A percentile compares a stretch with the other conserved stretches of the same genome.
Evolutionary conservation across 306 rosid genomes (phyloP).

Genomic region (Dryas alaskensis): DNA sequence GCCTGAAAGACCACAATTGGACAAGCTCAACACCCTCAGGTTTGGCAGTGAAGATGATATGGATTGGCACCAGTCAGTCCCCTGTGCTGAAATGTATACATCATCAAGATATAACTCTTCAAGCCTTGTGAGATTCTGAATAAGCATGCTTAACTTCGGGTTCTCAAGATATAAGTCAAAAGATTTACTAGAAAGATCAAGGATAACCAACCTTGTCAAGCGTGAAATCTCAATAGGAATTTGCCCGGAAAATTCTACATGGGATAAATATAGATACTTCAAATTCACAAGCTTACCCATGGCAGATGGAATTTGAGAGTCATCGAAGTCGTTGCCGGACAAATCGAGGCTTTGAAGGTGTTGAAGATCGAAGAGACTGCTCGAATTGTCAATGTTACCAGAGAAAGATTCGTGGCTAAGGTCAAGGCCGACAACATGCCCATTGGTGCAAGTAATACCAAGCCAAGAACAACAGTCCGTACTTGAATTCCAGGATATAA

Average conservation of each 20-base stretch:
- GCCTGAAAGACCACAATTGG: not conserved
- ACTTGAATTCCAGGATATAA: not conserved
- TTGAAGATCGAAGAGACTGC: no score
- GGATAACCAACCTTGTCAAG: slow-evolving; percentile 21
- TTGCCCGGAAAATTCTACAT: not conserved
- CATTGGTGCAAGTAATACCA: no score
- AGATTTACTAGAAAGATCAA: slow-evolving; percentile 26
- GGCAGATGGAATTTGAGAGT: not conserved
- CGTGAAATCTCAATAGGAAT: slow-evolving; percentile 28
- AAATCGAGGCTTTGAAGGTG: not conserved
- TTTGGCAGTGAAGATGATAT: slow-evolving; percentile 25
- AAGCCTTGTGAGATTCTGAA: slow-evolving; percentile 34
- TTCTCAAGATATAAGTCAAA: not conserved
- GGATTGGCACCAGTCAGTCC: slow-evolving; percentile 40
- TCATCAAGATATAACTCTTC: slow-evolving; percentile 43
- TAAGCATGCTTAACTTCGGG: slow-evolving; percentile 18
- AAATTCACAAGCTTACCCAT: slow-evolving; percentile 9
- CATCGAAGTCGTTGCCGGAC: not conserved
- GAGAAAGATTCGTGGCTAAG: no score
- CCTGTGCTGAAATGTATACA: slow-evolving; percentile 27
- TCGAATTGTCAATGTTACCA: no score
- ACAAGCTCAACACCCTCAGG: slow-evolving; percentile 29
- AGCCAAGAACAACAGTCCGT: not conserved
- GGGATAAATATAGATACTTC: slow-evolving; percentile 11
- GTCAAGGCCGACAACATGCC: no score